Conservation (phyloP, 495 filamentous ascomycete genomes). For the Daldinia decipiens region DNA sequence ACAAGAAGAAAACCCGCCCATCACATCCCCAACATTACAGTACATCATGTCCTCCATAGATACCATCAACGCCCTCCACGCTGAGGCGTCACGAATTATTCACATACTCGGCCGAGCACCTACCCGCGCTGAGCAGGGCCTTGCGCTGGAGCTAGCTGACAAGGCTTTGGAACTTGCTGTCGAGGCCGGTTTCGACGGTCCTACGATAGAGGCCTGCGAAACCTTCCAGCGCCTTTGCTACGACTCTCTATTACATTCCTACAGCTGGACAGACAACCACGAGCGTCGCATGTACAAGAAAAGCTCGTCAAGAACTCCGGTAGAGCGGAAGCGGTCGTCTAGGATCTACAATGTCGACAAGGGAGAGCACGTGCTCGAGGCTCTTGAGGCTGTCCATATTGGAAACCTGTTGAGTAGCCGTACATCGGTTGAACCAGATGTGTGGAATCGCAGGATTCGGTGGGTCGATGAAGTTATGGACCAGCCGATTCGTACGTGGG, state of each 20-base stretch:
- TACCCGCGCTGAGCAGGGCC: conserved; percentile 10
- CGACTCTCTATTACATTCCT: conserved; percentile 5
- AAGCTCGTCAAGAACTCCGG: not conserved
- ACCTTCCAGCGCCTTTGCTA: conserved; percentile 18
- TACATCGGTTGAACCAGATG: not conserved
- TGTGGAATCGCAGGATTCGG: conserved; percentile 18
- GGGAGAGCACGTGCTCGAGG: conserved; percentile 29
- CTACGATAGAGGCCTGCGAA: not conserved
- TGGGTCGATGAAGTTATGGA: conserved; percentile 24
- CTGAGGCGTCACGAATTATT: not conserved
- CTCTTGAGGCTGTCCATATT: conserved; percentile 21
- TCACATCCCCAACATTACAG: not conserved
- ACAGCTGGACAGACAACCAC: conserved; percentile 1
- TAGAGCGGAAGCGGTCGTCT: not conserved
- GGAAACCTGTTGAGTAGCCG: not conserved
- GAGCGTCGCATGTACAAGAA: conserved; percentile 24
- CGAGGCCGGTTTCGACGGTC: not conserved
- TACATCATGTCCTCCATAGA: conserved; percentile 15
- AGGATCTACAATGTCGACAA: conserved; percentile 13
- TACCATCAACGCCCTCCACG: conserved; percentile 13
- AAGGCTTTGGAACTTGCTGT: conserved; percentile 18
- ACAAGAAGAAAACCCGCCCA: not conserved
- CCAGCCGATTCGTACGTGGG: conserved; percentile 8
- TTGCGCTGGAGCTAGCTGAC: conserved; percentile 23
- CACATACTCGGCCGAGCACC: not conserved